Evolutionary conservation across 2,329 filamentous ascomycete genomes (phyloP), one percentile per base, ranked within the genome.

Genomic region (Monosporascus sp.): DNA sequence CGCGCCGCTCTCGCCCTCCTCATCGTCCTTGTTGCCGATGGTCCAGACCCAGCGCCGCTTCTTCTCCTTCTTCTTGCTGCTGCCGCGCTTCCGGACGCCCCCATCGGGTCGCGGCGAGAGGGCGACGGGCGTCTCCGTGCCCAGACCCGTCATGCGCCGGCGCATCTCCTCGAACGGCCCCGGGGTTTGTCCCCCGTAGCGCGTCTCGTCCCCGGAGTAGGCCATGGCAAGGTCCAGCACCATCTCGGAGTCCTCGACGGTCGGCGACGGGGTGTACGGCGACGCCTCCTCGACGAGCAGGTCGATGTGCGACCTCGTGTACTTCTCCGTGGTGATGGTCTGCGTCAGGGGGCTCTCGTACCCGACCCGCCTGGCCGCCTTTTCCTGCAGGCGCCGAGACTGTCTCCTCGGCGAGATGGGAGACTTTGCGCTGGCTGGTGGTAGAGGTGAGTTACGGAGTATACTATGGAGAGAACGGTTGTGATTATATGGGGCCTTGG

Each of bases 41-140:
- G 84, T 86, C 84, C 84, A 86, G 37, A 84, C 80, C 84, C 83
- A 86, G 44, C 78, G 78, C 14, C 83, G 73, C 68, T 81, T 84
- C 75, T 83, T 85, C 59, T 86, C 83, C 63, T 73, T 74, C 34
- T 26, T 44, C 26, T 24, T 24, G 43, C 24, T 17, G 20, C 71
- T 69, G 65, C 76, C 82, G 9, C 77, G 73, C 65, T 83, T 84
- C n/a, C 76, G 74, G 48, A 80, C 71, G 2, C 76, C 76, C 11
- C 24, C 43, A 1, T 70, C 72, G 5, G 69, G 60, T 1, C 70
- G 64, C 4, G 71, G 67, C 0, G 77, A 74, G 2, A 70, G 73
- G 1, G 41, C 7, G 41, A 72, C 57, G 1, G 74, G 73, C 2
- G 74, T 75, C 20, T 72, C 72, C 0, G 76, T 67, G 7, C 62